phyloP scores from a whole-genome alignment of 768 basidiomycete species.

The Daedaleopsis nitida region DNA sequence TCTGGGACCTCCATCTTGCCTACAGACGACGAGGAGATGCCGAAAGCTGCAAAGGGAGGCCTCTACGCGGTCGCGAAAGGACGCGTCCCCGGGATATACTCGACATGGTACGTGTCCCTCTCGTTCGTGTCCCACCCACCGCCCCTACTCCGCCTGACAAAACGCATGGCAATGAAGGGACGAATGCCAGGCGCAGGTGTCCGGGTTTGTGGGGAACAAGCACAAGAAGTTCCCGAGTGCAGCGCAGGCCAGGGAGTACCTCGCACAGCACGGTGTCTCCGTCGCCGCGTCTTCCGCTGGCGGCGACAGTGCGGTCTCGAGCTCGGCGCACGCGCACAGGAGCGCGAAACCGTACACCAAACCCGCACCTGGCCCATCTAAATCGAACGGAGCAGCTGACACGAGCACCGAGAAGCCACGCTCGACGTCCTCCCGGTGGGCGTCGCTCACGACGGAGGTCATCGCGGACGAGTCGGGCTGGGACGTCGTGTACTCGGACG shows the following conservation, averaged over 20 bases:
- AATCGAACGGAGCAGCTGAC: neutral
- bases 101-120: constrained; percentile 56
- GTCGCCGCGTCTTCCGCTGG: neutral
- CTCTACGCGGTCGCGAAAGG: constrained; percentile 82
- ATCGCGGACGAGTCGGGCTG: constrained; percentile 32
- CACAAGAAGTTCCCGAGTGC: constrained; percentile 68
- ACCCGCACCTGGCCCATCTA: neutral
- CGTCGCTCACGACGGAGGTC: constrained; percentile 9
- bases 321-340: neutral
- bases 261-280: constrained; percentile 25
- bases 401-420: too few relatives aligned
- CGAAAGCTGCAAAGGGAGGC: constrained; percentile 39
- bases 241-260: constrained; percentile 62
- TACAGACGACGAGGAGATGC: constrained; percentile 28
- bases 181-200: constrained; percentile 70
- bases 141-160: neutral
- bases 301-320: too few relatives aligned
- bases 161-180: constrained; percentile 46
- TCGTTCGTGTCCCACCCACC: constrained; percentile 1
- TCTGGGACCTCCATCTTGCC: too few relatives aligned
- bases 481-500: constrained; percentile 80
- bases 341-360: constrained; percentile 1
- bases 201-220: constrained; percentile 59
- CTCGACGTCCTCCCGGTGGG: neutral
- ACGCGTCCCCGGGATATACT: constrained; percentile 62